phyloP scores from a whole-genome alignment of 345 rosid species.

The Eucalyptus dawsonii region DNA sequence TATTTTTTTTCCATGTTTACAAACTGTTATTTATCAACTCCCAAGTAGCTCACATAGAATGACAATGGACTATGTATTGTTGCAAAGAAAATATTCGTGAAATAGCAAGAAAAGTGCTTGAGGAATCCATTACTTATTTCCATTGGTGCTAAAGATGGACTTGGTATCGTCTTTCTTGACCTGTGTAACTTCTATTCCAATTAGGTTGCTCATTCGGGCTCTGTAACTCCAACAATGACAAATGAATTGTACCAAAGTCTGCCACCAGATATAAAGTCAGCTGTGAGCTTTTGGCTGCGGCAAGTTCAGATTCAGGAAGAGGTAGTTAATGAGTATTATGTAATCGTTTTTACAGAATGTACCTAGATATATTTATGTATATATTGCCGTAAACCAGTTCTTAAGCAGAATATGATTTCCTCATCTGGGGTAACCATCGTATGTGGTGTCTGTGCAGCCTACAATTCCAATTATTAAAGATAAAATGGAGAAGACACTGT shows the following conservation, averaged over 20 bases:
- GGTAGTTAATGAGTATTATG: slow-evolving; percentile 12
- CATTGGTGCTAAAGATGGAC: not conserved
- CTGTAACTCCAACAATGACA: slow-evolving; percentile 77
- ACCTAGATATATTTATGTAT: not conserved
- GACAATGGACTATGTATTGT: not conserved
- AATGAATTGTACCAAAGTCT: slow-evolving; percentile 92
- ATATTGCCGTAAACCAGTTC: not conserved
- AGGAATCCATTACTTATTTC: not conserved
- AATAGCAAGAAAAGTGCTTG: not conserved
- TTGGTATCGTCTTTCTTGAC: not conserved
- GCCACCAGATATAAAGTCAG: slow-evolving; percentile 77
- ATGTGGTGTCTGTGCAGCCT: slow-evolving; percentile 24
- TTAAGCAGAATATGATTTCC: not conserved
- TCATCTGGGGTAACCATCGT: not conserved
- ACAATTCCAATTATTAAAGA: slow-evolving; percentile 68
- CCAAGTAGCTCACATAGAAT: not conserved
- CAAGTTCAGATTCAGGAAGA: slow-evolving; percentile 64
- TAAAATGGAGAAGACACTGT: slow-evolving; percentile 86
- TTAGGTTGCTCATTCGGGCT: slow-evolving; percentile 88
- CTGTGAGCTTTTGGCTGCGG: slow-evolving; percentile 49
- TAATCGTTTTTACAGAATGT: not conserved
- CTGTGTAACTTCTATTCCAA: not conserved
- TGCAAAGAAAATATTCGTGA: not conserved
- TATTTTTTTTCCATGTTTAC: not conserved
- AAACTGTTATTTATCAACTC: not conserved